These are phyloP conservation scores for Pichia paraexigua DNA, from an alignment of 805 yeast species.

Conservation along the genomic window DNA sequence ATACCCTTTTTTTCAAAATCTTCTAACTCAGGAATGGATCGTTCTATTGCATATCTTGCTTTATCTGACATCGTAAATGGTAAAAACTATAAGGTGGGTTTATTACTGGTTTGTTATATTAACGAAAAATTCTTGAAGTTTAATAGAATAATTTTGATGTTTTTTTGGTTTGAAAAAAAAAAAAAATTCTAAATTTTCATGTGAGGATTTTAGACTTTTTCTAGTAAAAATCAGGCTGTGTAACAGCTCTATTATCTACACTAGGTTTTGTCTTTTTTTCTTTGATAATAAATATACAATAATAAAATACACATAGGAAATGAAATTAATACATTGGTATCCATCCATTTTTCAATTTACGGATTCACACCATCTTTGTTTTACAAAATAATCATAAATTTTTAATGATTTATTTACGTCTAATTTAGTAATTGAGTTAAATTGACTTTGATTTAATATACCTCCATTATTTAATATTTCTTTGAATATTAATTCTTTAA, in stretches of 20 bases:
- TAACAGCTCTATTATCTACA: background rate
- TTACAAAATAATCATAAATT: conserved; percentile 86
- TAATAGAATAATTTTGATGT: too few relatives aligned
- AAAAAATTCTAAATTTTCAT: background rate
- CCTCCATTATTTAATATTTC: conserved; percentile 86
- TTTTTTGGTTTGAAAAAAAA: too few relatives aligned
- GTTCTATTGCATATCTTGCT: conserved; percentile 48
- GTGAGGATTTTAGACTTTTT: background rate
- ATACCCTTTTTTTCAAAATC: conserved; percentile 76
- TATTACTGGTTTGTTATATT: background rate
- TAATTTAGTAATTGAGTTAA: conserved; percentile 75
- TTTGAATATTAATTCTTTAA: conserved; percentile 81
- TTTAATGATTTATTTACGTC: conserved; percentile 82
- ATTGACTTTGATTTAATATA: conserved; percentile 67
- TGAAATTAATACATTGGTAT: background rate
- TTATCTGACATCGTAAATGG: conserved; percentile 28
- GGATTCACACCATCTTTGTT: conserved; percentile 73
- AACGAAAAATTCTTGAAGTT: background rate
- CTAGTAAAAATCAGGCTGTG: background rate
- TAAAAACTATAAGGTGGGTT: background rate
- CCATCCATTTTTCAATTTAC: background rate
- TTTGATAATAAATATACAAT: background rate
- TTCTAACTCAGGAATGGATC: conserved; percentile 84
- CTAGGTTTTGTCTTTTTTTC: too few relatives aligned
- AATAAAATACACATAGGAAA: background rate